Evolutionary conservation across 306 rosid species (phyloP), one percentile per base, ranked within the genome.

Genomic region (Castanopsis chinensis): DNA sequence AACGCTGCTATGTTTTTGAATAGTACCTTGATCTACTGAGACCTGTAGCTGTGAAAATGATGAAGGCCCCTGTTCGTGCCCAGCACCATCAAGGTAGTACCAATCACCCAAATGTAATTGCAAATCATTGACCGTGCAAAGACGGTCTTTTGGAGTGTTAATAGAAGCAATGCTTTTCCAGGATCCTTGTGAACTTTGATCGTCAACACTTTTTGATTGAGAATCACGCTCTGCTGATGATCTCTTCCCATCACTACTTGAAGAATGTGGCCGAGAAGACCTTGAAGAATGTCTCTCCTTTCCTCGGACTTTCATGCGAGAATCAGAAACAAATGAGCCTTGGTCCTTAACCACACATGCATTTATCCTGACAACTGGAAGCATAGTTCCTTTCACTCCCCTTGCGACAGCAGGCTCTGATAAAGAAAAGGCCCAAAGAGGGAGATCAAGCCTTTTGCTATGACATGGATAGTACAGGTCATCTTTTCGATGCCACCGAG

Each of bases 51-150:
- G 96, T 43, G 89, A 79, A 88, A 89, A 90, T 33, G 97, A 88
- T 51, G 88, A 90, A 75, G 99, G 99, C 56, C 99, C 99, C 75
- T 80, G 94, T 83, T 90, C 98, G 71, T 91, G 98, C 72, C 99
- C 99, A 85, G 94, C 90, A 81, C 96, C 99, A 93, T 96, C 98
- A 82, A 91, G 90, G 83, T 96, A 96, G 86, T 85, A 96, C 99
- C 99, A 96, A 78, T 91, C 92, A 82, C 99, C 98, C 79, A 86
- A 86, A 84, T 87, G 93, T 83, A 96, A 84, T 76, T 88, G 94
- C 88, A 96, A 82, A 73, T 96, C 96, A 78, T 78, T 86, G 59
- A 83, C 75, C 17, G 97, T 87, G 83, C 90, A 85, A 82, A 90
- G 78, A 72, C 87, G 89, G 74, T 96, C 96, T 89, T 87, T 90